phyloP scores from a whole-genome alignment of 192 early-diverging fungal species.

The Rhizophagus clarus region DNA sequence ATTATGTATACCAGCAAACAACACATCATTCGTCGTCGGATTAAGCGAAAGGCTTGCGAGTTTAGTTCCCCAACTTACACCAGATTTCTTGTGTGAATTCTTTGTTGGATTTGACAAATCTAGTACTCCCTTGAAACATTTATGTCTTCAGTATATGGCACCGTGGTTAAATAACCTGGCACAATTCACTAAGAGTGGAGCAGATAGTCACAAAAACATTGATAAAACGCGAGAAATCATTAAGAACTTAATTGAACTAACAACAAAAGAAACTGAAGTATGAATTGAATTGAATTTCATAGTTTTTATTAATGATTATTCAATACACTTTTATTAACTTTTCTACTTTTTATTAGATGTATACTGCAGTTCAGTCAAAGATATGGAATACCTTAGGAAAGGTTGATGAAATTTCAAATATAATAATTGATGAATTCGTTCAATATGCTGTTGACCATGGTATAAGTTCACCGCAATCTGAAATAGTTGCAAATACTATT shows the following conservation, averaged over 20 bases:
- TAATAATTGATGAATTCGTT: constrained; percentile 81
- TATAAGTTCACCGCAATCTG: constrained; percentile 74
- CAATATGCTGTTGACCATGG: constrained; percentile 80
- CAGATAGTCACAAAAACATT: constrained; percentile 53
- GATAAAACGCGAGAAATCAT: constrained; percentile 76
- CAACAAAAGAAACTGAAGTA: constrained; percentile 77
- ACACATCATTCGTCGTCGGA: constrained; percentile 75
- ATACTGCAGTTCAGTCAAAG: constrained; percentile 79
- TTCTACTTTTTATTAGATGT: constrained; percentile 59
- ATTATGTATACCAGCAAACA: constrained; percentile 89
- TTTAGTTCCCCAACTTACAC: constrained; percentile 76
- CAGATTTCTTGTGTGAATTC: constrained; percentile 88
- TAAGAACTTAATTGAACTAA: constrained; percentile 77
- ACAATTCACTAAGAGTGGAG: constrained; percentile 52
- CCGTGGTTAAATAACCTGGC: constrained; percentile 88
- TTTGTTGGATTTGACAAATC: constrained; percentile 81
- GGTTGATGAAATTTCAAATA: constrained; percentile 79
- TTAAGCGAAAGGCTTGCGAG: constrained; percentile 83
- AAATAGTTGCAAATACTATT: constrained; percentile 85
- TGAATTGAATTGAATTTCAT: neutral
- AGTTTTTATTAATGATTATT: constrained; percentile 1
- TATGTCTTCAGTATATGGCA: constrained; percentile 85
- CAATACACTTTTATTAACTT: neutral
- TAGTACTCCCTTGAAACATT: constrained; percentile 69
- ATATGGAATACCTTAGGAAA: constrained; percentile 81